Conservation (phyloP, 352 stramenopile genomes). For the Phytophthora pseudosyringae region DNA sequence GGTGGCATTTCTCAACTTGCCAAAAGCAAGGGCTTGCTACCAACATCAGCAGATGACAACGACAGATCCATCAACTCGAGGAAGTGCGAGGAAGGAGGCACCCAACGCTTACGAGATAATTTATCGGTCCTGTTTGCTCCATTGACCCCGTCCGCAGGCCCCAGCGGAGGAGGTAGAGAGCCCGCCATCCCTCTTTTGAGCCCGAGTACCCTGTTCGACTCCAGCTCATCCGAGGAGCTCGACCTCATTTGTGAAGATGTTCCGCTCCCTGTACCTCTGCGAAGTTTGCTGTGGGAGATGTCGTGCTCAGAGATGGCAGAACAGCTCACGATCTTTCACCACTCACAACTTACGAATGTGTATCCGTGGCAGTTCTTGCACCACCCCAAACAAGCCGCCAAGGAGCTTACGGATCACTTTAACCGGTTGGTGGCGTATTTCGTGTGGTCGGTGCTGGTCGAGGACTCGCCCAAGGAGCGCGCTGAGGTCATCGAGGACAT, state of each 20-base stretch:
- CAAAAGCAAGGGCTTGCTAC: conserved; percentile 27
- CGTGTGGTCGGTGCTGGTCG: conserved; percentile 77
- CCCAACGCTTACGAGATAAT: conserved; percentile 32
- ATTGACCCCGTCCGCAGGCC: conserved; percentile 10
- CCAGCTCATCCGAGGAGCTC: conserved; percentile 41
- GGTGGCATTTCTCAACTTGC: conserved; percentile 30
- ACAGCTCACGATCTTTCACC: conserved; percentile 73
- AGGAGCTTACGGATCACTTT: conserved; percentile 65
- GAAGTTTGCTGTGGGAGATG: conserved; percentile 56
- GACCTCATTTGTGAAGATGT: conserved; percentile 52
- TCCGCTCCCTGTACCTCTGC: conserved; percentile 45
- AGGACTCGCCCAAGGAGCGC: conserved; percentile 70
- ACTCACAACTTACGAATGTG: conserved; percentile 52
- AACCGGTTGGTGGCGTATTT: conserved; percentile 73
- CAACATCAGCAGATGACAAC: conserved; percentile 29
- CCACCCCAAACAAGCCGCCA: conserved; percentile 49
- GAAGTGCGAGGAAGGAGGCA: conserved; percentile 25
- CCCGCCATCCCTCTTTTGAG: conserved; percentile 8
- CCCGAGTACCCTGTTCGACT: conserved; percentile 21
- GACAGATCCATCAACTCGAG: conserved; percentile 12
- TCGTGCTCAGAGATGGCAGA: conserved; percentile 63
- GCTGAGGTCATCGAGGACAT: conserved; percentile 78
- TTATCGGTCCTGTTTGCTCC: conserved; percentile 33
- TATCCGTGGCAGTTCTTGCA: conserved; percentile 69
- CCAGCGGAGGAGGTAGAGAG: conserved; percentile 7